These are phyloP conservation scores for Beauveria scarabaeidicola DNA, from an alignment of 2,329 filamentous ascomycete species.

Conservation along the genomic window DNA sequence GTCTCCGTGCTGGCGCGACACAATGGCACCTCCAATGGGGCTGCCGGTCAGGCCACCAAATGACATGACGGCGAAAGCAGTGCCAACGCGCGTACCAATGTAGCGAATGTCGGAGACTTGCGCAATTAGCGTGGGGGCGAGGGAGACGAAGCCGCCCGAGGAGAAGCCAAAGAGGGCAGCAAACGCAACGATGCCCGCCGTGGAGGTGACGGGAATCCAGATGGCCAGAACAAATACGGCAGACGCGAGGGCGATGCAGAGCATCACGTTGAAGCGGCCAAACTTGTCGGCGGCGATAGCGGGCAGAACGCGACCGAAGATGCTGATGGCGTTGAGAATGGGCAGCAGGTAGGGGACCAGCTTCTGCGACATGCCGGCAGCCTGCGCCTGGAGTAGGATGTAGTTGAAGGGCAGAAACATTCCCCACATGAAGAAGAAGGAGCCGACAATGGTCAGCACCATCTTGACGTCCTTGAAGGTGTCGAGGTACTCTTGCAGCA, in stretches of 20 bases:
- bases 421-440: constrained; percentile 48
- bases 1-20: constrained; percentile 40
- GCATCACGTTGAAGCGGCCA: constrained; percentile 40
- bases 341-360: constrained; percentile 40
- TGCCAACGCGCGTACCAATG: constrained; percentile 60
- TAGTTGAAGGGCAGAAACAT: constrained; percentile 49
- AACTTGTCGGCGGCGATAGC: constrained; percentile 38
- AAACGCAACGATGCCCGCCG: constrained; percentile 55
- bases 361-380: constrained; percentile 31
- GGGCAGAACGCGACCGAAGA: constrained; percentile 43
- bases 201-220: constrained; percentile 39
- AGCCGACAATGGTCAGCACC: constrained; percentile 32
- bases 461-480: constrained; percentile 39
- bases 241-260: constrained; percentile 43
- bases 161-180: constrained; percentile 61
- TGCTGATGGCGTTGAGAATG: constrained; percentile 50
- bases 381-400: constrained; percentile 38
- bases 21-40: constrained; percentile 58
- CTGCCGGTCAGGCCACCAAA: constrained; percentile 58
- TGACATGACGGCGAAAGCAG: constrained; percentile 51
- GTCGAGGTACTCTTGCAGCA: constrained; percentile 35
- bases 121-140: constrained; percentile 56
- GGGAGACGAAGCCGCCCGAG: constrained; percentile 56
- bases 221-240: constrained; percentile 37
- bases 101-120: constrained; percentile 63